phyloP scores from a whole-genome alignment of 169 alveolate species.

The Plasmodium vivax region DNA sequence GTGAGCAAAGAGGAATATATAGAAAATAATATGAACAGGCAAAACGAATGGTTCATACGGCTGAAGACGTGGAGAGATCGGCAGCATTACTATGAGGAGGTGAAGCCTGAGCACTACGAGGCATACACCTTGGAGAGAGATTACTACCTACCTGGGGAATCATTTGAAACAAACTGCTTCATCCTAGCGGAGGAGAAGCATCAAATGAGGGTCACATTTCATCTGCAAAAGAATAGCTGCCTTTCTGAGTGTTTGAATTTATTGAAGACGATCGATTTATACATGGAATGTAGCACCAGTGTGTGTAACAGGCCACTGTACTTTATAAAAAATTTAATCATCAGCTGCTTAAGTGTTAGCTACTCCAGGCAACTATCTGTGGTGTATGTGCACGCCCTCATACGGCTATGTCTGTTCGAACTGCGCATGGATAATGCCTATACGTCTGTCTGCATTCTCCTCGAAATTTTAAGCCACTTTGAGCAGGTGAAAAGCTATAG shows the following conservation, averaged over 20 bases:
- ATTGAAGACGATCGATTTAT: conserved; percentile 55
- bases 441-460: conserved; percentile 30
- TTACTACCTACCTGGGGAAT: conserved; percentile 29
- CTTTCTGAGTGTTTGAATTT: conserved; percentile 43
- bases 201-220: not conserved
- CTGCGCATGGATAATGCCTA: conserved; percentile 36
- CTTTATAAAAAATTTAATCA: conserved; percentile 61
- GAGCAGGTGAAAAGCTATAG: conserved; percentile 45
- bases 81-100: conserved; percentile 30
- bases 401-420: conserved; percentile 70
- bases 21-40: conserved; percentile 17
- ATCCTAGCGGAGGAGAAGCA: conserved; percentile 21
- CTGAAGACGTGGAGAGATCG: conserved; percentile 17
- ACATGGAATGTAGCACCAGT: conserved; percentile 55
- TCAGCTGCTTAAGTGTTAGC: conserved; percentile 65
- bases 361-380: conserved; percentile 21
- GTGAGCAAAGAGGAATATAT: conserved; percentile 42
- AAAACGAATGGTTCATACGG: conserved; percentile 10
- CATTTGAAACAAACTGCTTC: conserved; percentile 27
- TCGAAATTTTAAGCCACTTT: conserved; percentile 47
- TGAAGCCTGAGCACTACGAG: conserved; percentile 26
- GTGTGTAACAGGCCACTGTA: conserved; percentile 36
- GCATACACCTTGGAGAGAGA: conserved; percentile 18
- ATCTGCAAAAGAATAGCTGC: conserved; percentile 27
- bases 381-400: conserved; percentile 32